Percentiles rank a stretch among this genome's conserved stretches.
Evolutionary conservation across 345 rosid genomes (phyloP).

Genomic region (Lumnitzera racemosa): DNA sequence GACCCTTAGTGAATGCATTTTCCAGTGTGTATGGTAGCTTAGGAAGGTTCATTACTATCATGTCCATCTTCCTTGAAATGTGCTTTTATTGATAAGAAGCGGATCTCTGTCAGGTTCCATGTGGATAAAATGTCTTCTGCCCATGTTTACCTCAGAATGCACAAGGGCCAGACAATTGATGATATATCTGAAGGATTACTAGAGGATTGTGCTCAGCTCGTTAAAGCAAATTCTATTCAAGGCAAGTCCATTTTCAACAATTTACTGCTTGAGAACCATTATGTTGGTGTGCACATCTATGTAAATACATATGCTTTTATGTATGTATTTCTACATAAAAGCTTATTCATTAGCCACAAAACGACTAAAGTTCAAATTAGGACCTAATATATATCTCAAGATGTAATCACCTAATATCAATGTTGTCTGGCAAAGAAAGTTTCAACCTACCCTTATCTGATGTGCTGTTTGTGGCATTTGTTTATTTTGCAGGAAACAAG

Average conservation of each 20-base stretch:
- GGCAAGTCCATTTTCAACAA: conserved; percentile 28
- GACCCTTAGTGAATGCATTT: too few relatives aligned
- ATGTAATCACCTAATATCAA: too few relatives aligned
- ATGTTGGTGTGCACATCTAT: neutral
- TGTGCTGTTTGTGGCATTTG: neutral
- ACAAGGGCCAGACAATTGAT: conserved; percentile 80
- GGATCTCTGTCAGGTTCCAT: conserved; percentile 66
- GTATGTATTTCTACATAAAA: too few relatives aligned
- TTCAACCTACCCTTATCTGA: neutral
- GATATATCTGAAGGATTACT: conserved; percentile 74
- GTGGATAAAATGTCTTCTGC: conserved; percentile 99
- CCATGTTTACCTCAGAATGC: conserved; percentile 90
- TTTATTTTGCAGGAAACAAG: conserved; percentile 63
- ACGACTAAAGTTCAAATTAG: too few relatives aligned
- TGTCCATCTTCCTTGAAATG: neutral
- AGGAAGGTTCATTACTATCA: neutral
- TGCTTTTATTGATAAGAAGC: neutral
- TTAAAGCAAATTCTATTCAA: conserved; percentile 97
- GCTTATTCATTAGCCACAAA: too few relatives aligned
- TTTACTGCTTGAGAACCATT: neutral
- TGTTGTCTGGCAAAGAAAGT: too few relatives aligned
- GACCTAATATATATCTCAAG: too few relatives aligned
- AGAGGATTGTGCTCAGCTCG: conserved; percentile 97
- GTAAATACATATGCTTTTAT: too few relatives aligned
- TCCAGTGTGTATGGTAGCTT: neutral